Base-by-base conservation (phyloP, 2,329 filamentous ascomycete species). In the Colletotrichum sp. region DNA sequence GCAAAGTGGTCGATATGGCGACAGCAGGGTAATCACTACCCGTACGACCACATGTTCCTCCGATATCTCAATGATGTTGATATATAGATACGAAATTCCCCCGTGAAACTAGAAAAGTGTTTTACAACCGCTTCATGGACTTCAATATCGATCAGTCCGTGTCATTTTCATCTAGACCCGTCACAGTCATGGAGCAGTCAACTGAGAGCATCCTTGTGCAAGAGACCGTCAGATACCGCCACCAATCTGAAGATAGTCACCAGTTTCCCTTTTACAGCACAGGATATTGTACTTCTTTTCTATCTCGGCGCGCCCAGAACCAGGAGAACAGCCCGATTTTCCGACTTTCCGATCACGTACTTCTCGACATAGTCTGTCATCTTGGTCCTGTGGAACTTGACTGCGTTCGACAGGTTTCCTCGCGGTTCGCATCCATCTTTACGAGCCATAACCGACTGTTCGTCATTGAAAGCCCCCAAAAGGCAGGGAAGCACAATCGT, bases 151-250 rank as follows among this genome's bases (percentile, higher is more conserved):
- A 49, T 49, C n/a, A 49, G n/a, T 12, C 7, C n/a, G 44, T 22
- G n/a, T 8, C n/a, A 13, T 8, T 12, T 49, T 2, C 1, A 0
- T n/a, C 2, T 49, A 22, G 11, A 49, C 1, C n/a, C 44, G 11
- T n/a, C 11, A 22, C n/a, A 22, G 44, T 22, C 44, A 49, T 49
- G 44, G 44, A 12, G 19, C 44, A 22, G 9, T 49, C 44, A 22
- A 22, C 44, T 22, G n/a, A 49, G 11, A 49, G 19, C 44, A 22
- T 8, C 11, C 6, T 22, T 11, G 13, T n/a, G 44, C 44, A 49
- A 12, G 44, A 49, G n/a, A 49, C n/a, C 44, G 44, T 49, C 44
- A 49, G n/a, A 49, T 49, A 13, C 44, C 44, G 44, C n/a, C 44
- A 3, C 44, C 11, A 49, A 49, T 49, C n/a, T 22, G n/a, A 22